Base-by-base conservation (phyloP, 768 basidiomycete genomes). In the Amanita muscaria region DNA sequence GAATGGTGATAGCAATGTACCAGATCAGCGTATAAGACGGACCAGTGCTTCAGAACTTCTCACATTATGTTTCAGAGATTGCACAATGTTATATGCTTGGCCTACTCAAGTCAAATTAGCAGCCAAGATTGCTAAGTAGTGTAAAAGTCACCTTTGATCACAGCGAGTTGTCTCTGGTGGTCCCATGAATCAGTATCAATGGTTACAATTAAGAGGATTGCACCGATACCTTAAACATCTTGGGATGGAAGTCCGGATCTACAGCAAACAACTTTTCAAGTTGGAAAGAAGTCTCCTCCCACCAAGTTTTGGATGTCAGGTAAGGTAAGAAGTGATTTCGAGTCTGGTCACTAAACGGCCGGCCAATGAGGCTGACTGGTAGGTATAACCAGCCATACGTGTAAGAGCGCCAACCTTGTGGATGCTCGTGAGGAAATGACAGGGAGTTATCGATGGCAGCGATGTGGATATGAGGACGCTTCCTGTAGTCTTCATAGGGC, bases 401-500 rank as follows among this genome's bases (percentile, higher is more conserved):
- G 56, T 83, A 92, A 10, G 80, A 80, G 30, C 80, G 72, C 76
- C 74, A 76, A 3, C 74, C 89, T 48, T 79, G 75, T 0, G 91
- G 91, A 53, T 93, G 89, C 55, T 90, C 83, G 51, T 92, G 88
- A 19, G 91, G 91, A 56, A 91, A 94, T 2, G 88, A 87, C 29
- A 94, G 74, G 0, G 88, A 91, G 60, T 93, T 93, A 57, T 93
- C 91, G 49, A 94, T 94, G 8, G 90, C 90, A 35, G 90, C 89
- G 46, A 92, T 86, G 56, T 91, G 89, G 33, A 92, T 79, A 57
- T 92, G 89, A 2, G 88, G 86, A 49, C 71, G 72, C 40, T 76
- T 73, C 33, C 68, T 76, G 55, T 79, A 84, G 10, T 59, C 52
- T 30, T 60, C 38, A 10, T 31, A n/a, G 9, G 21, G 53, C 19